Conservation (phyloP, 2,329 filamentous ascomycete genomes). For the Microascus cirrosus region DNA sequence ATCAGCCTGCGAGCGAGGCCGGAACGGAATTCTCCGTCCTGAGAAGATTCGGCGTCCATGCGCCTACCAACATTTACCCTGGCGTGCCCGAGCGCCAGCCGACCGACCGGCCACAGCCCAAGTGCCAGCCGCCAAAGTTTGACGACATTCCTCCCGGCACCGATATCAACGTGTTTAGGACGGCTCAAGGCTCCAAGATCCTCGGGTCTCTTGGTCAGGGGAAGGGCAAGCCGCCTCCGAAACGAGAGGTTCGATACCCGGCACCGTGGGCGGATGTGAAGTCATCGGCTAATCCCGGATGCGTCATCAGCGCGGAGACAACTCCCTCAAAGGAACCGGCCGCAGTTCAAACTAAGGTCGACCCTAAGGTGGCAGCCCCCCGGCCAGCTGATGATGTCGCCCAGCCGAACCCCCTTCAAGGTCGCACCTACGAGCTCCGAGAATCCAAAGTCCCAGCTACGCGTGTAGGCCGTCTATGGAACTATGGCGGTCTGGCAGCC, state of each 20-base stretch:
- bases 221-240: constrained; percentile 12
- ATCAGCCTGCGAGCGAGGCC: not conserved
- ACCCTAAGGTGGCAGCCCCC: not conserved
- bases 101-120: not conserved
- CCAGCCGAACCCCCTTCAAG: not conserved
- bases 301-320: not conserved
- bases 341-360: not conserved
- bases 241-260: constrained; percentile 4
- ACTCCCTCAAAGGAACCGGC: not conserved
- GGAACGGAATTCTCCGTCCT: not conserved
- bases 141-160: constrained; percentile 25
- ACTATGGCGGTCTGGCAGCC: constrained; percentile 85
- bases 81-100: too few relatives aligned
- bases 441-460: constrained; percentile 89
- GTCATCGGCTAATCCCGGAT: not conserved
- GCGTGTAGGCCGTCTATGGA: constrained; percentile 79
- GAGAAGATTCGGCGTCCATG: too few relatives aligned
- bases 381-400: not conserved
- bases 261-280: constrained; percentile 1
- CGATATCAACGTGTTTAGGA: constrained; percentile 22
- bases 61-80: too few relatives aligned
- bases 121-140: not conserved
- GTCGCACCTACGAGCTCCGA: constrained; percentile 53
- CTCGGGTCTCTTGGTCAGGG: constrained; percentile 23
- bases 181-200: constrained; percentile 28